Evolutionary conservation across 2,329 filamentous ascomycete genomes (phyloP), one percentile per base, ranked within the genome.

Genomic region (Hypoxylon rubiginosum): DNA sequence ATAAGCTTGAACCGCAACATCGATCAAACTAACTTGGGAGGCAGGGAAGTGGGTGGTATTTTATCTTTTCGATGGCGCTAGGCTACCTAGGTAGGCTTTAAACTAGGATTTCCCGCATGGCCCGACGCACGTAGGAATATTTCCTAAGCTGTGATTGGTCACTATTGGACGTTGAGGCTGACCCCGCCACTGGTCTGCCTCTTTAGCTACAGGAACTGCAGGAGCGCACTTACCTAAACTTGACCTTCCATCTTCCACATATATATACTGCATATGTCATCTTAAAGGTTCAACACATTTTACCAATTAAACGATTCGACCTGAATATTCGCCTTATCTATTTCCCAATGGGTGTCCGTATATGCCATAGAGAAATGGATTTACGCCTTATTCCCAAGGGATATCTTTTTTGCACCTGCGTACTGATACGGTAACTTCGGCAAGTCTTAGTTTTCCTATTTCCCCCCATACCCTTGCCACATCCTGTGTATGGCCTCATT

Each of bases 101-200:
- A n/a, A 13, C 34, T 39, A 39, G 34, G 15, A 24, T 24, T 39
- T 39, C 15, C 21, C 19, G 19, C 46, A 19, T 50, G n/a, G n/a
- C 3, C 13, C 4, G 6, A 50, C 17, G 26, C 46, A n/a, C 9
- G 13, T 7, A 13, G 10, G 32, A 9, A 17, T 4, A 5, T 32
- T 39, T 24, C 8, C 19, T 39, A 39, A 7, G 7, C 10, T 48
- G 30, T 51, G 34, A 10, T 45, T 45, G 54, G 21, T 15, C 41
- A 32, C 7, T 36, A 13, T 55, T 43, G 50, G 26, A 19, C 24
- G 17, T 58, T 57, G 58, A 66, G 58, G 63, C 63, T 58, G 58
- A 66, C 58, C 58, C 58, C 52, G 45, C 52, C 26, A 52, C 49
- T 24, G 2, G 21, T 24, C 21, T 24, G 21, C 21, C 21, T 24